Percentiles rank a stretch among this genome's conserved stretches.
These are phyloP conservation scores for Claviceps quebecensis DNA, from an alignment of 2,329 filamentous ascomycete genomes.

Conservation along the genomic window DNA sequence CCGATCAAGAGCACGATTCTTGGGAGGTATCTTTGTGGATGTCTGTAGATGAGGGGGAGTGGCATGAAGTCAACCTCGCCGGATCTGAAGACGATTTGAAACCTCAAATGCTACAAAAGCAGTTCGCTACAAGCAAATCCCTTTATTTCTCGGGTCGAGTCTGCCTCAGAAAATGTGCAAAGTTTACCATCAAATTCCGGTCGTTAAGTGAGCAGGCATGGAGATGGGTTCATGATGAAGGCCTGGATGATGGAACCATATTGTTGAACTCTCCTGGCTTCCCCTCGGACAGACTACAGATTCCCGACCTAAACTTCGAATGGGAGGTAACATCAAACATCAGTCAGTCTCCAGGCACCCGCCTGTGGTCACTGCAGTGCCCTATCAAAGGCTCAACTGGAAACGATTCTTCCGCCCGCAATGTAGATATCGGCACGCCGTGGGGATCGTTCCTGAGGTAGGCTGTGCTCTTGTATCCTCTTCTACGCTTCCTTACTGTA, in stretches of 20 bases:
- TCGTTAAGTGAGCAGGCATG: slow-evolving; percentile 37
- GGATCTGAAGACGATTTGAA: slow-evolving; percentile 11
- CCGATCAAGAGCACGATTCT: slow-evolving; percentile 34
- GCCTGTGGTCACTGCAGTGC: slow-evolving; percentile 55
- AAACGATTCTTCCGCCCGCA: slow-evolving; percentile 41
- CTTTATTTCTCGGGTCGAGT: slow-evolving; percentile 43
- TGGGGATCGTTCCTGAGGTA: slow-evolving; percentile 41
- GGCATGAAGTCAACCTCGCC: slow-evolving; percentile 36
- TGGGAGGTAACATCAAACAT: slow-evolving; percentile 38
- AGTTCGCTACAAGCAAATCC: slow-evolving; percentile 13
- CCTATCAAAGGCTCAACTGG: slow-evolving; percentile 41
- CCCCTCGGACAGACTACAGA: slow-evolving; percentile 32
- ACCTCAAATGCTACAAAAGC: slow-evolving; percentile 38
- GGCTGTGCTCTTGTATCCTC: slow-evolving; percentile 7
- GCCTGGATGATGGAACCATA: slow-evolving; percentile 49
- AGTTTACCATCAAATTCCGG: slow-evolving; percentile 62
- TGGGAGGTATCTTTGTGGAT: slow-evolving; percentile 73
- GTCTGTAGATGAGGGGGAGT: slow-evolving; percentile 37
- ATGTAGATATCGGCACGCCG: slow-evolving; percentile 48
- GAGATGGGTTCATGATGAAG: slow-evolving; percentile 57
- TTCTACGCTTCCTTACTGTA: neutral
- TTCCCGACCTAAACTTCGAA: slow-evolving; percentile 41
- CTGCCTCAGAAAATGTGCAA: slow-evolving; percentile 31
- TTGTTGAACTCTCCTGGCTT: slow-evolving; percentile 23
- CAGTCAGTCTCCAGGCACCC: slow-evolving; percentile 54